Percentiles rank a stretch among this genome's conserved stretches.
These are phyloP conservation scores for Zasmidium citrigriseum DNA, from an alignment of 2,329 filamentous ascomycete genomes.

Conservation along the genomic window DNA sequence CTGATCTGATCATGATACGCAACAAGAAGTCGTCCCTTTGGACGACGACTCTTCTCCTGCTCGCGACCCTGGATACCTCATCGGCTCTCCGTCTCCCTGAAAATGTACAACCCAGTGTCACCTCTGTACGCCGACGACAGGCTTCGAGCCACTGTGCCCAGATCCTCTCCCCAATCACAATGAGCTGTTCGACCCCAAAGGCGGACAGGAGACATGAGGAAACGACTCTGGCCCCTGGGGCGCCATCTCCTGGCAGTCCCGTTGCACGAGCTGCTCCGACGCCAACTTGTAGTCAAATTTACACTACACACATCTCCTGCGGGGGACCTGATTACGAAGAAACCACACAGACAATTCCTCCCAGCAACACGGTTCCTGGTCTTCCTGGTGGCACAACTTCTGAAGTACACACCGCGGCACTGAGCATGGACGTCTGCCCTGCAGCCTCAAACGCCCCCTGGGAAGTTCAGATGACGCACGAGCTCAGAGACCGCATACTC, in stretches of 20 bases:
- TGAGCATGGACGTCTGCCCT: not conserved
- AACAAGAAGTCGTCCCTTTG: no score
- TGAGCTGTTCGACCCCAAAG: not conserved
- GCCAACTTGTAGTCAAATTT: not conserved
- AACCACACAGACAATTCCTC: not conserved
- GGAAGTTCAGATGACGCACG: not conserved
- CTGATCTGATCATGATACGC: no score
- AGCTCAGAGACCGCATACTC: not conserved
- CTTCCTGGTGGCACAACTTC: not conserved
- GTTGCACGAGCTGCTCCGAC: not conserved
- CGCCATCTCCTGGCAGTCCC: not conserved
- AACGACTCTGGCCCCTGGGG: not conserved
- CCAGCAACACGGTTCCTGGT: not conserved
- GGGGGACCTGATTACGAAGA: not conserved
- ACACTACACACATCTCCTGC: not conserved
- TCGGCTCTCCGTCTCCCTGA: not conserved
- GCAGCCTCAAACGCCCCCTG: not conserved
- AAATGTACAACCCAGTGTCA: not conserved
- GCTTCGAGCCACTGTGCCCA: not conserved
- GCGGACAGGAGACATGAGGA: not conserved
- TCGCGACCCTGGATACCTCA: not conserved
- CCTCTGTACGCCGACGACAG: not conserved
- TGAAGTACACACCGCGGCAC: not conserved
- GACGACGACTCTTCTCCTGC: not conserved
- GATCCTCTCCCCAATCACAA: not conserved